Evolutionary conservation across 2,329 filamentous ascomycete species (phyloP).

Genomic region (Daldinia sp.): DNA sequence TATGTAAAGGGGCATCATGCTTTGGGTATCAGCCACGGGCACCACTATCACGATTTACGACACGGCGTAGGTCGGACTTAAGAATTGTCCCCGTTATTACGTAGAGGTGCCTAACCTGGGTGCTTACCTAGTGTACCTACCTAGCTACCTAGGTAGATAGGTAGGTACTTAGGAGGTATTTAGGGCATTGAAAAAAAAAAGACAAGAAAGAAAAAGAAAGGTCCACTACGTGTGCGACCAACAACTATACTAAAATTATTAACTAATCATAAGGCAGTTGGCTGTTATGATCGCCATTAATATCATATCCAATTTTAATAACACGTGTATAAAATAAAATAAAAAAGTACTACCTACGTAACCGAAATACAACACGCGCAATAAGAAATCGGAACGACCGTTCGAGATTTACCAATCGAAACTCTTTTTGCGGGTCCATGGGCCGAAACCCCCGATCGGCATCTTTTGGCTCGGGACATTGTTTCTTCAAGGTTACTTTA

Average conservation of each 20-base stretch:
- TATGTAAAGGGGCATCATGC: too few species aligned
- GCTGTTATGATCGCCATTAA: neutral
- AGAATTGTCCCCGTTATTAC: neutral
- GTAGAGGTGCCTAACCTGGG: neutral
- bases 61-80: neutral
- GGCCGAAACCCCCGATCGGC: constrained; percentile 37
- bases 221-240: neutral
- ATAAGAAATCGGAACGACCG: constrained; percentile 10
- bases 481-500: constrained; percentile 10
- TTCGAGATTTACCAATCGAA: constrained; percentile 28
- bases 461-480: constrained; percentile 30
- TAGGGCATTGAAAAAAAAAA: too few species aligned
- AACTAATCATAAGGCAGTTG: neutral
- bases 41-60: neutral
- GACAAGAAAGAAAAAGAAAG: too few species aligned
- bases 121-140: too few species aligned
- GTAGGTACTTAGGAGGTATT: too few species aligned
- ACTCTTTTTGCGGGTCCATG: constrained; percentile 31
- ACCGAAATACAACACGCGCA: neutral
- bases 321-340: neutral
- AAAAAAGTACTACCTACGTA: too few species aligned
- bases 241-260: neutral
- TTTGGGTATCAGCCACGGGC: constrained; percentile 1
- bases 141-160: too few species aligned
- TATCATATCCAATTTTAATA: constrained; percentile 3